Percentiles rank a stretch among this genome's conserved stretches.
Conservation (phyloP, 371 early-diverging fungal species). For the Apophysomyces elegans region DNA sequence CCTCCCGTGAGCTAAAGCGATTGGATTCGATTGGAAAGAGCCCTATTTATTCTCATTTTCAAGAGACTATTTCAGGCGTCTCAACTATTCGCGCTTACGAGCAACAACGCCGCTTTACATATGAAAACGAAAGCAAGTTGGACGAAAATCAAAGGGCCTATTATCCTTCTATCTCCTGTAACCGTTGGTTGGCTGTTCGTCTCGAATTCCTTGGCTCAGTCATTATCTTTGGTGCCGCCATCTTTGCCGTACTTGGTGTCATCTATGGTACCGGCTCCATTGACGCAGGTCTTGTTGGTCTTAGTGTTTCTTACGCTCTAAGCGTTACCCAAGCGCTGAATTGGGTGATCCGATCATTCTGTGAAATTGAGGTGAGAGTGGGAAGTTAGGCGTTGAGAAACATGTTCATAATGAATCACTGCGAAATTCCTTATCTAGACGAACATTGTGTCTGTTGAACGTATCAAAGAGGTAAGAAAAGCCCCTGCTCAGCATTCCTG, state of each 20-base stretch:
- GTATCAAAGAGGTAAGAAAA: conserved; percentile 69
- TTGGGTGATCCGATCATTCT: conserved; percentile 76
- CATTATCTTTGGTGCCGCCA: conserved; percentile 69
- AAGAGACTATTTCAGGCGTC: conserved; percentile 76
- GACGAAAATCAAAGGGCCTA: conserved; percentile 84
- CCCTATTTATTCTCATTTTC: conserved; percentile 86
- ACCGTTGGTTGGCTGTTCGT: conserved; percentile 93
- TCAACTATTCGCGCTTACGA: conserved; percentile 85
- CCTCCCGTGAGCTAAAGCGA: conserved; percentile 81
- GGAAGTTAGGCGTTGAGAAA: neutral
- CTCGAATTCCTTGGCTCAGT: conserved; percentile 76
- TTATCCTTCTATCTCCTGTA: conserved; percentile 77
- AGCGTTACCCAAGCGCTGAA: conserved; percentile 83
- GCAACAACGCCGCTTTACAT: conserved; percentile 73
- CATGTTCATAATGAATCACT: neutral
- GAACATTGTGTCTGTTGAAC: conserved; percentile 85
- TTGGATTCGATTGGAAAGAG: conserved; percentile 82
- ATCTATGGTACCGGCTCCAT: conserved; percentile 40
- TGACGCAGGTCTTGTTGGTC: conserved; percentile 81
- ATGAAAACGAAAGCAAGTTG: conserved; percentile 72
- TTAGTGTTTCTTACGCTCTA: conserved; percentile 89
- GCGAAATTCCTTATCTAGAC: conserved; percentile 38
- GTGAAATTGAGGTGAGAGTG: conserved; percentile 41
- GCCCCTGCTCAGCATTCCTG: conserved; percentile 1
- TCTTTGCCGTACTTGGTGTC: conserved; percentile 66